phyloP scores from a whole-genome alignment of 2,329 filamentous ascomycete genomes.

The Huntiella moniliformis region DNA sequence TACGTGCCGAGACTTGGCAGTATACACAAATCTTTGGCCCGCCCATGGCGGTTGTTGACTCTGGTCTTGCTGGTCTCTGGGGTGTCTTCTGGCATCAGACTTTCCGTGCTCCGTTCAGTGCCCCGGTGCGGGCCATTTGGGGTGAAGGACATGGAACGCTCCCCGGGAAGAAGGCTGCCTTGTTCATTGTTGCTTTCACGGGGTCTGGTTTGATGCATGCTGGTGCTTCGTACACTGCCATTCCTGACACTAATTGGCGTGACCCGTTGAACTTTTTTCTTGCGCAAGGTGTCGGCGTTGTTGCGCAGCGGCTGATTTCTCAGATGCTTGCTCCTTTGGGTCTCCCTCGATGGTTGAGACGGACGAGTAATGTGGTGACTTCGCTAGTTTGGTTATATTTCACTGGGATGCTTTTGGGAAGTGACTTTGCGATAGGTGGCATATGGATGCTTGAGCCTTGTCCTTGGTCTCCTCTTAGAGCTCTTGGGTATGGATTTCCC shows the following conservation, averaged over 20 bases:
- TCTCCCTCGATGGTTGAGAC: conserved; percentile 28
- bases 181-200: conserved; percentile 36
- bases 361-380: conserved; percentile 41
- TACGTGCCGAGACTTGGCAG: conserved; percentile 31
- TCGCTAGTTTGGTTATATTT: conserved; percentile 47
- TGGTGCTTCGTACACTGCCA: conserved; percentile 46
- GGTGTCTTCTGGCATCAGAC: conserved; percentile 80
- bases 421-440: conserved; percentile 58
- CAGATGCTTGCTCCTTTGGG: conserved; percentile 11
- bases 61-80: conserved; percentile 69
- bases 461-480: conserved; percentile 53
- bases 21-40: conserved; percentile 38
- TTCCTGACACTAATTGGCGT: conserved; percentile 33
- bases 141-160: conserved; percentile 18
- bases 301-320: conserved; percentile 31
- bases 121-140: conserved; percentile 33
- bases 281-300: conserved; percentile 46
- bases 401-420: conserved; percentile 46
- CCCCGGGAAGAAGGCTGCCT: conserved; percentile 13
- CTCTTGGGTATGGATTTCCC: conserved; percentile 40
- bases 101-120: conserved; percentile 55
- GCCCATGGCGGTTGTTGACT: conserved; percentile 34
- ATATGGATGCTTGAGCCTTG: conserved; percentile 69
- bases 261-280: conserved; percentile 51
- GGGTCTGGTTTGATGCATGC: conserved; percentile 53